Conservation (phyloP, 257 asterid genomes). For the Echites panduratus region DNA sequence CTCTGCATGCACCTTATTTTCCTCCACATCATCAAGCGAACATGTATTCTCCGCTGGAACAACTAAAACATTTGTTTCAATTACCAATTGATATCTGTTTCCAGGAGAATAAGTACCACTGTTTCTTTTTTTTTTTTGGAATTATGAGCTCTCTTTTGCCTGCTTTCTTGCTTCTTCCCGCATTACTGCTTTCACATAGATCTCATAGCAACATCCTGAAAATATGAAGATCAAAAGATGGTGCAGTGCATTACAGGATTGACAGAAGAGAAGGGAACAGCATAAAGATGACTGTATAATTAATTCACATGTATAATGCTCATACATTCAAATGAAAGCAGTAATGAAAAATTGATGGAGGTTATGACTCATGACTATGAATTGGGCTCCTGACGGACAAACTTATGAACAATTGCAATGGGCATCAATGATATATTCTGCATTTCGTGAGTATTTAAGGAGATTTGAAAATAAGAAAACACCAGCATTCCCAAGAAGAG, state of each 20-base stretch:
- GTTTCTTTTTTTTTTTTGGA: not conserved
- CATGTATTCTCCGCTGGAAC: not conserved
- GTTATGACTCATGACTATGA: too few species aligned
- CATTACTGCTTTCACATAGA: conserved; percentile 42
- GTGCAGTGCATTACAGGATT: not conserved
- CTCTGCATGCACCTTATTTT: not conserved
- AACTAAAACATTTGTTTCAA: not conserved
- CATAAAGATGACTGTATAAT: not conserved
- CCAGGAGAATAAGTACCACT: not conserved
- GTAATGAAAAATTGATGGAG: too few species aligned
- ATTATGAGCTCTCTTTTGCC: conserved; percentile 25
- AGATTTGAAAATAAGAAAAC: not conserved
- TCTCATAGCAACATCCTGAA: conserved; percentile 61
- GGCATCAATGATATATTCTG: not conserved
- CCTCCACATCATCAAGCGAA: not conserved
- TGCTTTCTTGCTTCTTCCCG: conserved; percentile 42
- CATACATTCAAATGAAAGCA: not conserved
- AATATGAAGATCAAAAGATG: conserved; percentile 9
- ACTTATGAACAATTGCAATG: not conserved
- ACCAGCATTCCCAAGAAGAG: not conserved
- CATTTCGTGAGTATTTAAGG: not conserved
- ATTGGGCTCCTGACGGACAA: too few species aligned
- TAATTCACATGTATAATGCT: not conserved
- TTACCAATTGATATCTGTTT: not conserved
- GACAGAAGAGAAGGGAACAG: too few species aligned